Percentiles rank a stretch among this genome's conserved stretches.
These are phyloP conservation scores for Botrytis cinerea DNA, from an alignment of 2,329 filamentous ascomycete genomes.

Conservation along the genomic window DNA sequence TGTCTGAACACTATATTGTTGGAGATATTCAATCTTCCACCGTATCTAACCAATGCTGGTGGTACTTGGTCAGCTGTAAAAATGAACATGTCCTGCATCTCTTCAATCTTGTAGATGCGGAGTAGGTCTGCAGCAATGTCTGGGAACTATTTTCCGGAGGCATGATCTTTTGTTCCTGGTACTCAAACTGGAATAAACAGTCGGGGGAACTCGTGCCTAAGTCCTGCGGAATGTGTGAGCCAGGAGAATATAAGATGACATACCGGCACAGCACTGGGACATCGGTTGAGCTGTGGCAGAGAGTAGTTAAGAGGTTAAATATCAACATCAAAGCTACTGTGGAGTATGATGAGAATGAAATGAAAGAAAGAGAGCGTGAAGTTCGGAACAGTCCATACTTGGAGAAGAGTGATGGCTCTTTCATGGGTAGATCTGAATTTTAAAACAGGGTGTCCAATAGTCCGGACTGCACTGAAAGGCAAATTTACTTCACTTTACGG, in stretches of 20 bases:
- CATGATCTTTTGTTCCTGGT: not conserved
- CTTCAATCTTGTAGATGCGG: not conserved
- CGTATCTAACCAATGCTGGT: not conserved
- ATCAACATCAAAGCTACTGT: not conserved
- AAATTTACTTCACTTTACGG: not conserved
- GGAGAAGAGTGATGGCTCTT: not conserved
- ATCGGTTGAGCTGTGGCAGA: not conserved
- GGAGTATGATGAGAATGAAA: constrained; percentile 5
- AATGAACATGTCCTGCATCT: not conserved
- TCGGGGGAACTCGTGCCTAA: not conserved
- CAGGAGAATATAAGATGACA: not conserved
- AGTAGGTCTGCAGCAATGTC: not conserved
- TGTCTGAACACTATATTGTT: not conserved
- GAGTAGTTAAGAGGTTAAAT: not conserved
- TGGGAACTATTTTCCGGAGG: not conserved
- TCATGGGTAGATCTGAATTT: not conserved
- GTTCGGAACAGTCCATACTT: not conserved
- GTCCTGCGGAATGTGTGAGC: not conserved
- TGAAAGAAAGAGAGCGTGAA: not conserved
- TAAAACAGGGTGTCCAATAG: too few relatives aligned
- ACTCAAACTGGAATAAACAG: not conserved
- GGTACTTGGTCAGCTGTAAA: not conserved
- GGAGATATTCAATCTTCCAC: not conserved
- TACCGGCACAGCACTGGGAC: not conserved
- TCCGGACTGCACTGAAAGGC: not conserved